These are phyloP conservation scores for Phyllachora maydis DNA, from an alignment of 2,329 filamentous ascomycete genomes.

Conservation along the genomic window DNA sequence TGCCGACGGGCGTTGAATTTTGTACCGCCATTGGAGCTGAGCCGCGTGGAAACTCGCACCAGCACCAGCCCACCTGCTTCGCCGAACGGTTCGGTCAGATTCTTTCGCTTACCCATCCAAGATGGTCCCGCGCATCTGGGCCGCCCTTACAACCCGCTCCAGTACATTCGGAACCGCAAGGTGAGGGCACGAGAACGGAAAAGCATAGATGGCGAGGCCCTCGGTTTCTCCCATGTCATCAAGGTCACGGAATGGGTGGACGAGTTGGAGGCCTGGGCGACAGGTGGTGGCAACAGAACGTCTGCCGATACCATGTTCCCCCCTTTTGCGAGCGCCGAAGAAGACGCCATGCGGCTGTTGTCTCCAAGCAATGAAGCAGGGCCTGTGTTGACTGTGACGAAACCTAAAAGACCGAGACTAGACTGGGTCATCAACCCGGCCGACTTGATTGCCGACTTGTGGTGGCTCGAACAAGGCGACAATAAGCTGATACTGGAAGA, in stretches of 20 bases:
- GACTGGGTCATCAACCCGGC: conserved; percentile 74
- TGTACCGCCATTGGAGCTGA: conserved; percentile 49
- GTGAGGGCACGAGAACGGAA: conserved; percentile 61
- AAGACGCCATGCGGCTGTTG: conserved; percentile 16
- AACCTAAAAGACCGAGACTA: conserved; percentile 50
- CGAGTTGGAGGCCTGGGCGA: conserved; percentile 24
- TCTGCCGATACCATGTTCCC: conserved; percentile 21
- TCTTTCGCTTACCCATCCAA: conserved; percentile 7
- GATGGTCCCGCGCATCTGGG: conserved; percentile 24
- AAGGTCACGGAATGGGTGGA: conserved; percentile 63
- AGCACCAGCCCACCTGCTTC: conserved; percentile 20
- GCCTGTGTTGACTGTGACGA: conserved; percentile 23
- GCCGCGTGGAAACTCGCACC: conserved; percentile 12
- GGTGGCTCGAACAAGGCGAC: conserved; percentile 69
- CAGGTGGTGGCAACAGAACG: too few relatives aligned
- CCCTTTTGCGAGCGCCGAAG: conserved; percentile 22
- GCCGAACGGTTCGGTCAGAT: conserved; percentile 11
- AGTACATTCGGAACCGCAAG: conserved; percentile 81
- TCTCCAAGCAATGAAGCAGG: conserved; percentile 21
- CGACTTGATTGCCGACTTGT: conserved; percentile 73
- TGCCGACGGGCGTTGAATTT: conserved; percentile 64
- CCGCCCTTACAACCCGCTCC: conserved; percentile 73
- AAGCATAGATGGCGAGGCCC: conserved; percentile 49
- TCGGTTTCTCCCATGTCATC: conserved; percentile 57
- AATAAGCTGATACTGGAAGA: conserved; percentile 73